phyloP scores from a whole-genome alignment of 306 rosid genomes.

The Fragaria nilgerrensis region DNA sequence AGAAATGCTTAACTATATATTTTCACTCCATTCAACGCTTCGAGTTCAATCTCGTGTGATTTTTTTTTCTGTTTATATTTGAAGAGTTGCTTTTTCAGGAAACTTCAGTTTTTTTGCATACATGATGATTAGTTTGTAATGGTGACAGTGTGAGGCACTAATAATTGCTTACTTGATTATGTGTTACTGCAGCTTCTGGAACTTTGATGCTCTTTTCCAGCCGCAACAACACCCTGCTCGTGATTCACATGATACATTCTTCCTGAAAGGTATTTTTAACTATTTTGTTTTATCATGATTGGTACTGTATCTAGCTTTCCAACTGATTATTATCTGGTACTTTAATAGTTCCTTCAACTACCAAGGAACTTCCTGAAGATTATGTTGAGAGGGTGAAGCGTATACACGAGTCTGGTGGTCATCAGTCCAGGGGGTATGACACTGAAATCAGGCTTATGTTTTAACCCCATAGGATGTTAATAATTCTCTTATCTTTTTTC shows the following conservation, averaged over 20 bases:
- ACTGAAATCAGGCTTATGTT: background rate
- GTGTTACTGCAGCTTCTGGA: slow-evolving; percentile 78
- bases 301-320: slow-evolving; percentile 23
- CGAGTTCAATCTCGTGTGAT: background rate
- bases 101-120: background rate
- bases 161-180: slow-evolving; percentile 4
- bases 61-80: background rate
- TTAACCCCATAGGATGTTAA: slow-evolving; percentile 16
- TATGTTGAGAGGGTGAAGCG: slow-evolving; percentile 89
- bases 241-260: slow-evolving; percentile 94
- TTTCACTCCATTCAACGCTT: background rate
- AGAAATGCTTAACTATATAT: background rate
- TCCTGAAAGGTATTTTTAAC: slow-evolving; percentile 51
- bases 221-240: slow-evolving; percentile 99
- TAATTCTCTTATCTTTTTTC: background rate
- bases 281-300: background rate
- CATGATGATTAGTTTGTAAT: background rate
- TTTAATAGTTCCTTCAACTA: slow-evolving; percentile 73
- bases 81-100: background rate
- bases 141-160: background rate
- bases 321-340: slow-evolving; percentile 21
- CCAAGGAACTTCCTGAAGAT: slow-evolving; percentile 81
- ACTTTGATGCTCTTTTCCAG: slow-evolving; percentile 92
- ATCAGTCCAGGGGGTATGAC: slow-evolving; percentile 83
- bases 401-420: slow-evolving; percentile 84